A percentile compares a stretch with the other conserved stretches of the same genome.
phyloP scores from a whole-genome alignment of 2,329 filamentous ascomycete species.

The Dothidotthia symphoricarpi region DNA sequence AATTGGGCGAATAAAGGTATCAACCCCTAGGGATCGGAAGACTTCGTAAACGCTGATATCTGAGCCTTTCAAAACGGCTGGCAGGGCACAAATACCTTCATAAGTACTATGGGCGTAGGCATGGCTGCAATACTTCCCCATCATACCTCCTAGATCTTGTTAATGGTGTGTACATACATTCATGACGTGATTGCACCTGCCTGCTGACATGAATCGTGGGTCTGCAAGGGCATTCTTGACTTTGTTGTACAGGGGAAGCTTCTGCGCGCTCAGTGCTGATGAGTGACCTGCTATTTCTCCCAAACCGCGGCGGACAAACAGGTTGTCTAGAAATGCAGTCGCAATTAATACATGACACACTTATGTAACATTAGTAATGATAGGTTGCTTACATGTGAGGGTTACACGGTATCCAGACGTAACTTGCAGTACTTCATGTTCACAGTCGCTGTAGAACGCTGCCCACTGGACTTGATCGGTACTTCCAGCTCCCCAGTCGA shows the following conservation, averaged over 20 bases:
- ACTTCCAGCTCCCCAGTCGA: slow-evolving; percentile 43
- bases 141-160: slow-evolving; percentile 38
- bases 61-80: slow-evolving; percentile 47
- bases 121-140: slow-evolving; percentile 51
- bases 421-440: slow-evolving; percentile 54
- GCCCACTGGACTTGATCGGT: slow-evolving; percentile 47
- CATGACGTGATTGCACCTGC: slow-evolving; percentile 24
- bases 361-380: no score
- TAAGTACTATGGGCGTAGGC: slow-evolving; percentile 47
- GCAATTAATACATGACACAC: no score
- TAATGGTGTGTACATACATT: slow-evolving; percentile 1
- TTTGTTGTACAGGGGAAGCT: no score
- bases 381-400: no score
- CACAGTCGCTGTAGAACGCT: slow-evolving; percentile 54
- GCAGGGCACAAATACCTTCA: slow-evolving; percentile 25
- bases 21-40: slow-evolving; percentile 36
- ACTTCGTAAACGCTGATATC: slow-evolving; percentile 47
- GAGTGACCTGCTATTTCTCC: slow-evolving; percentile 27
- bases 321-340: no score
- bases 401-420: slow-evolving; percentile 52
- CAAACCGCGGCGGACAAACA: slow-evolving; percentile 47
- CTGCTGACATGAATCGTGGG: slow-evolving; percentile 40
- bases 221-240: no score
- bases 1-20: slow-evolving; percentile 34
- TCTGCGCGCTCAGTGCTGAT: no score